These are phyloP conservation scores for Ogataea hybrid DNA, from an alignment of 1,139 yeast species.

Conservation along the genomic window DNA sequence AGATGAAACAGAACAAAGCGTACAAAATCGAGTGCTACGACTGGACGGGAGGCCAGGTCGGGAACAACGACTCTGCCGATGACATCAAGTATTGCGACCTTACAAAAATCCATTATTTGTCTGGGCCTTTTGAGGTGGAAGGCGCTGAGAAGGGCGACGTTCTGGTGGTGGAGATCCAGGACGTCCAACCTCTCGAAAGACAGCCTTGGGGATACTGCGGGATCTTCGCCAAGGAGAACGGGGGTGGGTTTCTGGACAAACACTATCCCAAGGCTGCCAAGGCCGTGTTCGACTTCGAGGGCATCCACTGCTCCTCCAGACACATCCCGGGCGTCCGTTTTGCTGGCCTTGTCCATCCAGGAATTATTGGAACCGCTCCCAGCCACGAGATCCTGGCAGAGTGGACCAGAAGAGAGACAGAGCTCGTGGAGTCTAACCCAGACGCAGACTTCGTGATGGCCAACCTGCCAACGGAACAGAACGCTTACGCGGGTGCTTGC, in stretches of 20 bases:
- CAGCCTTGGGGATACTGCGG: slow-evolving; percentile 56
- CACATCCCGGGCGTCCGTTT: slow-evolving; percentile 49
- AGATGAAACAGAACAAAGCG: slow-evolving; percentile 41
- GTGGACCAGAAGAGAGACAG: slow-evolving; percentile 44
- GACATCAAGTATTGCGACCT: slow-evolving; percentile 45
- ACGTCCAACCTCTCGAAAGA: slow-evolving; percentile 49
- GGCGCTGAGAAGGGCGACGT: slow-evolving; percentile 49
- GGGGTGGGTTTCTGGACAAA: slow-evolving; percentile 49
- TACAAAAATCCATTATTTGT: slow-evolving; percentile 44
- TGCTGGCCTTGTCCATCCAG: slow-evolving; percentile 46
- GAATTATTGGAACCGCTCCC: slow-evolving; percentile 50
- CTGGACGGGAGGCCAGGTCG: slow-evolving; percentile 52
- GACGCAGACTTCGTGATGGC: slow-evolving; percentile 40
- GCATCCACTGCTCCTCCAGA: slow-evolving; percentile 46
- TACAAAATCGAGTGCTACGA: slow-evolving; percentile 49
- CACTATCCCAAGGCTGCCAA: slow-evolving; percentile 50
- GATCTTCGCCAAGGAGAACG: slow-evolving; percentile 44
- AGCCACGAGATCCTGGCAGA: slow-evolving; percentile 39
- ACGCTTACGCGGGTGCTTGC: slow-evolving; percentile 39
- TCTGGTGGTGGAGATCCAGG: slow-evolving; percentile 47
- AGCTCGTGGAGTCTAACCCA: slow-evolving; percentile 34
- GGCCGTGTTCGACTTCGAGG: slow-evolving; percentile 51
- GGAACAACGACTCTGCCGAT: slow-evolving; percentile 46
- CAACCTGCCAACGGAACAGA: slow-evolving; percentile 37
- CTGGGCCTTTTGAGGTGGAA: slow-evolving; percentile 46